A percentile compares a stretch with the other conserved stretches of the same genome.
These are phyloP conservation scores for Psophocarpus tetragonolobus DNA, from an alignment of 306 rosid genomes.

Conservation along the genomic window DNA sequence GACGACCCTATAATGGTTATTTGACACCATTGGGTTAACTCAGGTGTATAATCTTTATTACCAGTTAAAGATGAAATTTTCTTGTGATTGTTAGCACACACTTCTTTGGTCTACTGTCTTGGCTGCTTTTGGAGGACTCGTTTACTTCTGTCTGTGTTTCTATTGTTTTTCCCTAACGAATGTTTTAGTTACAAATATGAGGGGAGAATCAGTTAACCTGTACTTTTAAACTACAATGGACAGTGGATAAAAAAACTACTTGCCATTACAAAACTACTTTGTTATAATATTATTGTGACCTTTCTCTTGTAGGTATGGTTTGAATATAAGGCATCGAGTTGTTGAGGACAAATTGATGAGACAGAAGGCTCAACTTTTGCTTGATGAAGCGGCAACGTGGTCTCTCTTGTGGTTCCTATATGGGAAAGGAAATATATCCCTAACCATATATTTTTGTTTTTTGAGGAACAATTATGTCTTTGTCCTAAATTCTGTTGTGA, in stretches of 20 bases:
- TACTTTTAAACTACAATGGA: not conserved
- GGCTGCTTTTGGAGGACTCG: constrained; percentile 9
- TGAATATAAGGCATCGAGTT: constrained; percentile 69
- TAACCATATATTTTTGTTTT: constrained; percentile 26
- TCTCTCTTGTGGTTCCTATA: constrained; percentile 94
- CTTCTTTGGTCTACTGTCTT: constrained; percentile 7
- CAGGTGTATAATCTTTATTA: not conserved
- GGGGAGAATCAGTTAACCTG: not conserved
- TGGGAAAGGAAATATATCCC: constrained; percentile 79
- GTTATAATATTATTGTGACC: constrained; percentile 11
- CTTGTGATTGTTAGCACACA: not conserved
- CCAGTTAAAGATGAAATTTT: not conserved
- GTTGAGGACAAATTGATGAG: constrained; percentile 93
- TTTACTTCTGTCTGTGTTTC: not conserved
- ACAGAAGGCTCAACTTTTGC: constrained; percentile 90
- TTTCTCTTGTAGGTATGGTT: constrained; percentile 60
- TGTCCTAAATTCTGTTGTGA: constrained; percentile 8
- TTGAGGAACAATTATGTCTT: constrained; percentile 27
- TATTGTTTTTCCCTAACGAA: constrained; percentile 1
- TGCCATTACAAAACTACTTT: constrained; percentile 27
- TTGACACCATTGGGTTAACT: too few species aligned
- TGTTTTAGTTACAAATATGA: constrained; percentile 1
- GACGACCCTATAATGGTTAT: too few species aligned
- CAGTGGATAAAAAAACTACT: constrained; percentile 5
- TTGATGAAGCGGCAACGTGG: constrained; percentile 99